Evolutionary conservation across 129 eudicot species (phyloP), one percentile per base, ranked within the genome.

Genomic region (Arctium minus): DNA sequence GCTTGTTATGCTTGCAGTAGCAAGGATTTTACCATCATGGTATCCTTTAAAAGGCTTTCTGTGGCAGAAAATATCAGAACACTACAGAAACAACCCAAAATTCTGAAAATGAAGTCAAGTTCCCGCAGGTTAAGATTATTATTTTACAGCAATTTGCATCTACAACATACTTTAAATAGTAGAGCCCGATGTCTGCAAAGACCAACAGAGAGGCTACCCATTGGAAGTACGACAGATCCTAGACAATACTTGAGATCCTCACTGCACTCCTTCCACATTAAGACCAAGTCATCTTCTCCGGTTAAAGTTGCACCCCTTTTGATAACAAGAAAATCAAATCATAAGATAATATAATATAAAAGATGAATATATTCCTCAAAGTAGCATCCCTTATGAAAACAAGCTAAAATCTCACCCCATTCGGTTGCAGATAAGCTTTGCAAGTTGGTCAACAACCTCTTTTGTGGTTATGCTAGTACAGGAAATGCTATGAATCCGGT

Each of bases 181-280:
- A 94, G 75, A 1, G 94, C 87, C 10, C 98, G 94, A 60, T 94
- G 98, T 81, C 92, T 87, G 78, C 98, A 94, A 30, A 90, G 88
- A 40, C 98, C 98, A 80, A 88, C 85, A 68, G 94, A 88, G 31
- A 94, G 85, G 80, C 92, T 88, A 33, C 98, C 98, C 88, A 94
- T 79, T 29, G 98, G 98, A 77, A 94, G 93, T 78, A 94, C 97
- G 79, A 92, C 82, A 67, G 98, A 94, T 30, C 94, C 92, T 75
- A 94, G 78, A 79, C 94, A 87, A 74, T 92, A 93, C 86, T 92
- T 92, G 31, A 91, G 88, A 75, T 86, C 91, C 65, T 88, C 87
- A 83, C 90, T 90, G 86, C 90, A 82, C 79, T 89, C 94, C 76
- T 87, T 90, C 98, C 98, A 94, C 77, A 84, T 80, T 70, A 75